Evolutionary conservation across 2,329 filamentous ascomycete species (phyloP).

Genomic region (Scedosporium minutisporum): DNA sequence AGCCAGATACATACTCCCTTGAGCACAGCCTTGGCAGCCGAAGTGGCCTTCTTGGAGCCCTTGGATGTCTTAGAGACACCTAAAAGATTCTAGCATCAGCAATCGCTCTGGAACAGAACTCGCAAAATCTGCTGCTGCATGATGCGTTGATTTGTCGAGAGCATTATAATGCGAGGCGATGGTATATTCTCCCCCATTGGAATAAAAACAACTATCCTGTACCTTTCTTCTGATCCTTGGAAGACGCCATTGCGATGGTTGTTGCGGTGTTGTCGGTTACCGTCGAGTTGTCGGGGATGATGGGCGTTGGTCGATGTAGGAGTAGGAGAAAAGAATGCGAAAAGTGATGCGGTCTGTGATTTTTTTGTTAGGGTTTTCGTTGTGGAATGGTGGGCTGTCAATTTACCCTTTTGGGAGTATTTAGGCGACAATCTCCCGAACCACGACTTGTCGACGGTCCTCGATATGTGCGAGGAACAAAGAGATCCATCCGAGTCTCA

Average conservation of each 20-base stretch:
- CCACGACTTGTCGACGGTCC: neutral
- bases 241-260: constrained; percentile 24
- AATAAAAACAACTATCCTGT: constrained; percentile 23
- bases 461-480: neutral
- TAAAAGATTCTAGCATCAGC: constrained; percentile 52
- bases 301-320: constrained; percentile 9
- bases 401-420: neutral
- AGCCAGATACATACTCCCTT: constrained; percentile 67
- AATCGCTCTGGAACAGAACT: constrained; percentile 63
- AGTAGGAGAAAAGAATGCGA: constrained; percentile 5
- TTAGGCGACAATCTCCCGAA: neutral
- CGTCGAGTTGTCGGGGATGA: constrained; percentile 6
- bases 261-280: constrained; percentile 11
- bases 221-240: constrained; percentile 38
- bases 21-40: constrained; percentile 91
- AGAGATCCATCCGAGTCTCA: too few relatives aligned
- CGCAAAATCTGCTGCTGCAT: constrained; percentile 69
- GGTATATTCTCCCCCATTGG: neutral
- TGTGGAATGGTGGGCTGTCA: neutral
- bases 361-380: constrained; percentile 3
- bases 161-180: constrained; percentile 9
- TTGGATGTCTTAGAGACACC: constrained; percentile 34
- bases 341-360: neutral
- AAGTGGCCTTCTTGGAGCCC: constrained; percentile 76
- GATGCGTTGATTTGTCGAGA: constrained; percentile 30